Percentiles rank a stretch among this genome's conserved stretches.
Evolutionary conservation across 768 basidiomycete species (phyloP).

Genomic region (Sarcomyxa edulis): DNA sequence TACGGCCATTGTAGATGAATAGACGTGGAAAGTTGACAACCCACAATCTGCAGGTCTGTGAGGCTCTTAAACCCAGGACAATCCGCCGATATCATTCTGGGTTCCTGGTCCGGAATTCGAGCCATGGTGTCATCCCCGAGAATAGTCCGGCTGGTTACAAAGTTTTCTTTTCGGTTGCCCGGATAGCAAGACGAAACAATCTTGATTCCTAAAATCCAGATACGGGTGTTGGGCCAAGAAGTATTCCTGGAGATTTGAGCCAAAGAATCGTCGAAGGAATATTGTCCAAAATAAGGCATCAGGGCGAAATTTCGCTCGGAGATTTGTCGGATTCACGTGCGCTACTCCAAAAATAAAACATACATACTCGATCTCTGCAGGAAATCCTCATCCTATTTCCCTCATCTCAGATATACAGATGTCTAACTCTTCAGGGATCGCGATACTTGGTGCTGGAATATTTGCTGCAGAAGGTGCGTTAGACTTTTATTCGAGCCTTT

Average conservation of each 20-base stretch:
- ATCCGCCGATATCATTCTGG: slow-evolving; percentile 38
- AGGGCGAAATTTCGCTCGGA: no score
- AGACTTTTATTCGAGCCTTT: slow-evolving; percentile 15
- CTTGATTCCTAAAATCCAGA: no score
- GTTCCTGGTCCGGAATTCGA: slow-evolving; percentile 35
- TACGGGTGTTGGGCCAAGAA: no score
- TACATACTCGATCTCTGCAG: no score
- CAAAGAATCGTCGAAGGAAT: no score
- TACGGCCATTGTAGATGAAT: slow-evolving; percentile 23
- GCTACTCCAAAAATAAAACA: no score
- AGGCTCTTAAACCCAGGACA: slow-evolving; percentile 34
- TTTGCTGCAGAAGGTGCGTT: slow-evolving; percentile 69
- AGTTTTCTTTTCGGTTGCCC: slow-evolving; percentile 7
- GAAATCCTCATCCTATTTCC: no score
- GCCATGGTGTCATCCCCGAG: slow-evolving; percentile 34
- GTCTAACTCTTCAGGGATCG: slow-evolving; percentile 45
- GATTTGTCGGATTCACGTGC: no score
- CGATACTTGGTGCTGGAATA: slow-evolving; percentile 78
- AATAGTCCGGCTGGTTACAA: slow-evolving; percentile 35
- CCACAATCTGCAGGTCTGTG: slow-evolving; percentile 14
- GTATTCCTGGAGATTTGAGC: no score
- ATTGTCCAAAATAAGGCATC: no score
- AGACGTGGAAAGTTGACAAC: slow-evolving; percentile 23
- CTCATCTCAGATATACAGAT: slow-evolving; percentile 26
- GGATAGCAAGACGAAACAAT: no score